Evolutionary conservation across 306 rosid genomes (phyloP).

Genomic region (Benincasa hispida): DNA sequence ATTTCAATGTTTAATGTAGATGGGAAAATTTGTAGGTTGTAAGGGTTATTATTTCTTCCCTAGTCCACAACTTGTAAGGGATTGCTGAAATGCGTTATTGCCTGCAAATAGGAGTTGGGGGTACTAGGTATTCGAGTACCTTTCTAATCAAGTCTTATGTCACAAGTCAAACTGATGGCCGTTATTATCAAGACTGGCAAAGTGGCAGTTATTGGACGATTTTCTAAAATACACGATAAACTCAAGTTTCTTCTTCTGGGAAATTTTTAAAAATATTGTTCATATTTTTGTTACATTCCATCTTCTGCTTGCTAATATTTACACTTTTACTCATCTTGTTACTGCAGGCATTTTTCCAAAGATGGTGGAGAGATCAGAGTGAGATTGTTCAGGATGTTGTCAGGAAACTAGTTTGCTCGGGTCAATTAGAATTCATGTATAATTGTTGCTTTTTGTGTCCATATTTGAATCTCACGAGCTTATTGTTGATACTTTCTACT

Average conservation of each 20-base stretch:
- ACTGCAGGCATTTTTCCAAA: slow-evolving; percentile 76
- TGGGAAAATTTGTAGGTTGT: background rate
- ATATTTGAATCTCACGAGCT: background rate
- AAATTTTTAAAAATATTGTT: background rate
- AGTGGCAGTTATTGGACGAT: background rate
- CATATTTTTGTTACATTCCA: background rate
- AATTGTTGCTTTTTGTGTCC: background rate
- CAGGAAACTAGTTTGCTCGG: slow-evolving; percentile 59
- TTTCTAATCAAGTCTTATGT: background rate
- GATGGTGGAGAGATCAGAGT: slow-evolving; percentile 93
- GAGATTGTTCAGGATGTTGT: slow-evolving; percentile 32
- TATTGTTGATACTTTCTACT: background rate
- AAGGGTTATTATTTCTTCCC: background rate
- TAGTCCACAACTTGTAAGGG: background rate
- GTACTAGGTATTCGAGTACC: background rate
- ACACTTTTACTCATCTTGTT: background rate
- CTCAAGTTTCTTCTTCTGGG: background rate
- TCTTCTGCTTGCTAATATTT: background rate
- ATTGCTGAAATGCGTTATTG: background rate
- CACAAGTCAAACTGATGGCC: background rate
- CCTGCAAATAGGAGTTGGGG: background rate
- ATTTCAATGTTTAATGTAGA: background rate
- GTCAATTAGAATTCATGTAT: slow-evolving; percentile 85
- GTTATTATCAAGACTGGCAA: background rate
- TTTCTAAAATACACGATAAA: background rate